Evolutionary conservation across 176 grass and related monocot genomes (phyloP).

Genomic region (Luzula sylvatica): DNA sequence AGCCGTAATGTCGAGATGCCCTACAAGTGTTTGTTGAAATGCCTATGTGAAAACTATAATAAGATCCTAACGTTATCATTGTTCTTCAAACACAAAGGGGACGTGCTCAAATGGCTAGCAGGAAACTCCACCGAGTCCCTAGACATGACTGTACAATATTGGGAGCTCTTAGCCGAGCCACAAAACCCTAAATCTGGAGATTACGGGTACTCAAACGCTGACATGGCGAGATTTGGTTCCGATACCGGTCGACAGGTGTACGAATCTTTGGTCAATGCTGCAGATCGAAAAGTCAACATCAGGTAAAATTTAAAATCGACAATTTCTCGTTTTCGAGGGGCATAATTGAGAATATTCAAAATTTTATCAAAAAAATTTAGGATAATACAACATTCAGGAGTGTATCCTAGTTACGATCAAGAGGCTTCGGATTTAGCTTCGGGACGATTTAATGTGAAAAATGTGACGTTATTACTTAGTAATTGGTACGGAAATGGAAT

Average conservation of each 20-base stretch:
- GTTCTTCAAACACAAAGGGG: constrained; percentile 25
- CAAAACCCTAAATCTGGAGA: constrained; percentile 63
- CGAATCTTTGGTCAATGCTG: constrained; percentile 48
- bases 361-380: constrained; percentile 20
- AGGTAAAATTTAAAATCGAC: constrained; percentile 20
- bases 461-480: constrained; percentile 63
- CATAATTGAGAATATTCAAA: neutral
- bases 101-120: constrained; percentile 76
- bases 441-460: constrained; percentile 78
- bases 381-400: constrained; percentile 82
- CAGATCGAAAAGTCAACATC: constrained; percentile 61
- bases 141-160: constrained; percentile 77
- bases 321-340: neutral
- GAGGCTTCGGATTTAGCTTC: constrained; percentile 68
- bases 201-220: constrained; percentile 54
- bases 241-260: constrained; percentile 47
- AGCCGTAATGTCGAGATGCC: neutral
- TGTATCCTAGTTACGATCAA: constrained; percentile 67
- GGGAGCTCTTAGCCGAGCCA: constrained; percentile 59
- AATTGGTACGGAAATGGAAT: constrained; percentile 89
- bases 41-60: neutral
- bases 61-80: neutral
- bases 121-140: constrained; percentile 65
- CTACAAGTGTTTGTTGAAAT: constrained; percentile 1
- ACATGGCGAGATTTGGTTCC: constrained; percentile 75